Evolutionary conservation across 2,329 filamentous ascomycete genomes (phyloP), one percentile per base, ranked within the genome.

Genomic region (Ophiostoma perfectum): DNA sequence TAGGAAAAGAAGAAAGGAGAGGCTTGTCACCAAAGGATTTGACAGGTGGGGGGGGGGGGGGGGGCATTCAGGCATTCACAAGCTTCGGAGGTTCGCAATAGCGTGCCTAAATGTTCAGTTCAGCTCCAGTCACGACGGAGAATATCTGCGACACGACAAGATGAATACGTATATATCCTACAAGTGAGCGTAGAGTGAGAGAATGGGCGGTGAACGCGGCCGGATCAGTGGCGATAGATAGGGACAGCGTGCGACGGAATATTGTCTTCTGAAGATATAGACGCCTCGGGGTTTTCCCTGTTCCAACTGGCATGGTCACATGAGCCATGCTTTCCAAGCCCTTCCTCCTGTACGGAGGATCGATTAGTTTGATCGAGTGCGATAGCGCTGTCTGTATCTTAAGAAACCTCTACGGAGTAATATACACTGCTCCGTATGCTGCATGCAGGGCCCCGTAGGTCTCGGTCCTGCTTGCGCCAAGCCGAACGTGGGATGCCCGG

Each of bases 91-190:
- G 44, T 47, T 47, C 49, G 49, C 49, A 18, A 52, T 52, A 27
- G 49, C 49, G 49, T 52, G 49, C 49, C 49, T 16, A 52, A 52
- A 52, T 52, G 49, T 52, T 52, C 49, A 52, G 49, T 52, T 18
- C 49, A 27, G 45, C 49, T 52, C 4, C 49, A 52, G 47, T n/a
- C 14, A 52, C 44, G 9, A 27, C 27, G 27, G 27, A 27, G 27
- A 27, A 27, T 27, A 27, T 27, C 27, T 27, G 27, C 27, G 27
- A 27, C 27, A 1, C 27, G 44, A 47, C 11, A 14, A 47, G 12
- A 14, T 16, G 11, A 14, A 47, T 47, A 12, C n/a, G 12, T 47
- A 45, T 45, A 14, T 47, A 12, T 47, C 45, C 4, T 16, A 5
- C 45, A 16, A 12, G 14, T 5, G 9, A 47, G 45, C 6, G 12